These are phyloP conservation scores for barley (Hordeum vulgare) DNA, from an alignment of 176 grass and related monocot genomes.

Conservation along the genomic window MorexV3_pseudomolecules_assembly NC_058518.1:512480289-512480788, in stretches of 20 bases:
- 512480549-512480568: neutral
- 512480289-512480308: constrained; percentile 17
- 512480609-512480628: neutral
- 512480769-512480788: neutral
- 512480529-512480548: constrained; percentile 5
- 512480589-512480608: constrained; percentile 1
- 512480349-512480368: constrained; percentile 22
- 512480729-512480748: constrained; percentile 1
- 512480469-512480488: constrained; percentile 74
- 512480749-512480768: neutral
- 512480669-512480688: neutral
- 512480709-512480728: neutral
- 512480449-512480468: constrained; percentile 77
- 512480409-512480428: constrained; percentile 71
- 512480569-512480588: constrained; percentile 19
- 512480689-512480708: neutral
- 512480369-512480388: constrained; percentile 51
- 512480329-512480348: constrained; percentile 22
- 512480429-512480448: constrained; percentile 65
- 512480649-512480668: neutral
- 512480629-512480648: neutral
- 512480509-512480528: constrained; percentile 10
- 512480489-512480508: constrained; percentile 30
- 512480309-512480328: constrained; percentile 22
- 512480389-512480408: constrained; percentile 84